Percentiles rank a stretch among this genome's conserved stretches.
phyloP scores from a whole-genome alignment of 345 rosid genomes.

The Xanthoceras sorbifolium region DNA sequence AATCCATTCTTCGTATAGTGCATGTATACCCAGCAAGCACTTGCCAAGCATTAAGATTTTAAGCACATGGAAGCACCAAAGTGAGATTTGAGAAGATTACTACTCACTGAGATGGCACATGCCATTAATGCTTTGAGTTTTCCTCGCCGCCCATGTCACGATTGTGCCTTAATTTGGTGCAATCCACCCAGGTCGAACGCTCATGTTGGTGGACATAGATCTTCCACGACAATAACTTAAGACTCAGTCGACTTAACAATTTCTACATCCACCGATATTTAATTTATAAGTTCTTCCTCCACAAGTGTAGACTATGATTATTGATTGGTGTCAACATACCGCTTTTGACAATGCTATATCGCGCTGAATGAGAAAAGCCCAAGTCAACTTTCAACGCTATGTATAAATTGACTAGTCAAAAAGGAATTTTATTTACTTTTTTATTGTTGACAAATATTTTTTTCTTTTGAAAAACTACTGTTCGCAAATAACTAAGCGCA shows the following conservation, averaged over 20 bases:
- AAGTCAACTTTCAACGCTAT: constrained; percentile 22
- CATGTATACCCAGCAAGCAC: not conserved
- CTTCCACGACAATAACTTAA: not conserved
- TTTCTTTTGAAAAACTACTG: not conserved
- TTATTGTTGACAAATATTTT: not conserved
- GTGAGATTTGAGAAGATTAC: not conserved
- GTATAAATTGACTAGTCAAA: constrained; percentile 18
- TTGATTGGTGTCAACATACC: constrained; percentile 18
- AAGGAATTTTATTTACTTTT: not conserved
- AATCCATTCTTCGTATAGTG: not conserved
- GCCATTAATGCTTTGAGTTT: not conserved
- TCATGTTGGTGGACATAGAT: not conserved
- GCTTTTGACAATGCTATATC: constrained; percentile 2
- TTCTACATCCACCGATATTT: not conserved
- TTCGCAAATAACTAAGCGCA: not conserved
- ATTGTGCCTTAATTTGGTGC: not conserved
- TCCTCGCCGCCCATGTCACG: not conserved
- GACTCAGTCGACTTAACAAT: not conserved
- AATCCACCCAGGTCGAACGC: not conserved
- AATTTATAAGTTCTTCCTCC: too few species aligned
- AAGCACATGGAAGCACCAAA: not conserved
- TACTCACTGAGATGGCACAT: not conserved
- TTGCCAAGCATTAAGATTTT: not conserved
- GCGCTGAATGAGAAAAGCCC: not conserved
- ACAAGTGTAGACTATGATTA: not conserved